These are phyloP conservation scores for Cordia subcordata DNA, from an alignment of 257 asterid species.

Conservation along the genomic window DNA sequence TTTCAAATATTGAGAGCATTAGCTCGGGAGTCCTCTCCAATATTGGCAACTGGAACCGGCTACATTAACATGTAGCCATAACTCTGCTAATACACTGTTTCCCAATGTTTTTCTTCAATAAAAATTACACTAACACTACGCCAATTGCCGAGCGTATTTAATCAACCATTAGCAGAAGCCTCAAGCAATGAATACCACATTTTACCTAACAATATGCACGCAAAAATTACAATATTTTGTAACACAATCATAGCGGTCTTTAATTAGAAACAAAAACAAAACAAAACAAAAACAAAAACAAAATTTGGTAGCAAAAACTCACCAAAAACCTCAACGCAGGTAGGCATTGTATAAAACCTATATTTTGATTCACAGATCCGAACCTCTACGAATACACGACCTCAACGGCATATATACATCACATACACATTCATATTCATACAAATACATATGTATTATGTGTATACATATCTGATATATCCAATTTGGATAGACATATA, in stretches of 20 bases:
- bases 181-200: not conserved
- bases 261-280: not conserved
- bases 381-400: constrained; percentile 26
- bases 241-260: constrained; percentile 4
- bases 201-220: not conserved
- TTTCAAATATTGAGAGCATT: not conserved
- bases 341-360: constrained; percentile 46
- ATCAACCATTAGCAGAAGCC: not conserved
- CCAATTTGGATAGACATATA: not conserved
- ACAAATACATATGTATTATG: not conserved
- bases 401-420: constrained; percentile 18
- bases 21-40: too few species aligned
- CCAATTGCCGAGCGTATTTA: too few species aligned
- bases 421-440: constrained; percentile 10
- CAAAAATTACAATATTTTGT: not conserved
- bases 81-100: not conserved
- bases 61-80: not conserved
- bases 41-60: not conserved
- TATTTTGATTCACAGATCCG: constrained; percentile 53
- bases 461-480: not conserved
- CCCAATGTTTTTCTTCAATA: not conserved
- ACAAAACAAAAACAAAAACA: constrained; percentile 11
- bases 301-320: constrained; percentile 34
- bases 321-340: constrained; percentile 62
- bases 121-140: not conserved